Percentiles rank a stretch among this genome's conserved stretches.
Evolutionary conservation across 169 alveolate species (phyloP).

Genomic region (Plasmodium yoelii): DNA sequence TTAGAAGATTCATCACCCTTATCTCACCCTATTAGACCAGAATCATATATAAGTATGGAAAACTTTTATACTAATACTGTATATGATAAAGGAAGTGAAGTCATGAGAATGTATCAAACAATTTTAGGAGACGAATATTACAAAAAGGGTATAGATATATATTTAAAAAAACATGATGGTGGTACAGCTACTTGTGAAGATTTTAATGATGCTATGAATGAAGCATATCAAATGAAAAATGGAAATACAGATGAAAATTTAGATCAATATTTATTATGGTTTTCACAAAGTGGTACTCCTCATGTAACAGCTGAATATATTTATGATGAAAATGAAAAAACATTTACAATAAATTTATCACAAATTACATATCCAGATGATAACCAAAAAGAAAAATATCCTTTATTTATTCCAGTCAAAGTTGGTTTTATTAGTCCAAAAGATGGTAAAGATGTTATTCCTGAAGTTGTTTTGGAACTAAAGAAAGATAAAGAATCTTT

Average conservation of each 20-base stretch:
- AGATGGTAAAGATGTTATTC: slow-evolving; percentile 81
- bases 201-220: slow-evolving; percentile 93
- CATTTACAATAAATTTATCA: slow-evolving; percentile 83
- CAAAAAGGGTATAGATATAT: slow-evolving; percentile 93
- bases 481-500: slow-evolving; percentile 87
- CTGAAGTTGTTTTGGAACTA: slow-evolving; percentile 79
- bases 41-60: slow-evolving; percentile 92
- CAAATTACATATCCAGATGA: slow-evolving; percentile 91
- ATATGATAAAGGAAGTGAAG: slow-evolving; percentile 95
- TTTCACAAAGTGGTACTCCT: slow-evolving; percentile 89
- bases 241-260: slow-evolving; percentile 88
- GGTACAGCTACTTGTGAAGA: slow-evolving; percentile 96
- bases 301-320: slow-evolving; percentile 70
- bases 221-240: slow-evolving; percentile 82
- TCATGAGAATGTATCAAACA: slow-evolving; percentile 94
- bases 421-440: slow-evolving; percentile 88
- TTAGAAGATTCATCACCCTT: slow-evolving; percentile 94
- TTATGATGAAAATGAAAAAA: slow-evolving; percentile 45
- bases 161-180: slow-evolving; percentile 92
- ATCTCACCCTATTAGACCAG: slow-evolving; percentile 96
- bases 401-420: slow-evolving; percentile 92
- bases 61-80: slow-evolving; percentile 95
- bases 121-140: slow-evolving; percentile 93
- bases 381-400: slow-evolving; percentile 88
- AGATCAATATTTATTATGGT: slow-evolving; percentile 93